Evolutionary conservation across 306 rosid species (phyloP).

Genomic region (Prunus fruticosa): DNA sequence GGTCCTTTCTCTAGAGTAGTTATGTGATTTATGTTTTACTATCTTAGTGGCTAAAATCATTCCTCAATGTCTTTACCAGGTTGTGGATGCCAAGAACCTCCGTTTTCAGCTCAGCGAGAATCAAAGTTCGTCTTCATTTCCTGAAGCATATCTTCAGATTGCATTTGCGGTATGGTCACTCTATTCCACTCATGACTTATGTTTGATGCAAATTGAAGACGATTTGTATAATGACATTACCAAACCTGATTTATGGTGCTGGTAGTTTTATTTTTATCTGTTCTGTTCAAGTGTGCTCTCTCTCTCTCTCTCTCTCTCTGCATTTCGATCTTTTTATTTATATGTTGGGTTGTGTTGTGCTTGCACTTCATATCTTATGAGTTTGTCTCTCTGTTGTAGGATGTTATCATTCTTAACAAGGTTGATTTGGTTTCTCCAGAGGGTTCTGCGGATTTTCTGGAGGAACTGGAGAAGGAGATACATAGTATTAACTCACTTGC

Average conservation of each 20-base stretch:
- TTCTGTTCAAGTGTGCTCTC: not conserved
- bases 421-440: constrained; percentile 92
- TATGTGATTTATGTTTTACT: not conserved
- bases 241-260: not conserved
- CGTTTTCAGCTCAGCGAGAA: constrained; percentile 69
- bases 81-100: constrained; percentile 89
- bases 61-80: constrained; percentile 33
- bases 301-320: not conserved
- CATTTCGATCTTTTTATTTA: too few species aligned
- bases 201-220: not conserved
- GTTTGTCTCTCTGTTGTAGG: constrained; percentile 58
- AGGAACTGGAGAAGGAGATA: constrained; percentile 82
- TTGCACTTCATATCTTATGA: constrained; percentile 20
- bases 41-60: not conserved
- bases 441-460: constrained; percentile 49
- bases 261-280: not conserved
- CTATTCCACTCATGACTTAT: not conserved
- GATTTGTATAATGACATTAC: not conserved
- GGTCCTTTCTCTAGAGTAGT: not conserved
- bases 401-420: constrained; percentile 88
- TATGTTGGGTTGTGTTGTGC: not conserved
- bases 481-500: constrained; percentile 77
- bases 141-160: constrained; percentile 86
- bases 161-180: constrained; percentile 75
- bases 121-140: constrained; percentile 63